Conservation (phyloP, 73 alveolate species). For the Urostyla sp. region DNA sequence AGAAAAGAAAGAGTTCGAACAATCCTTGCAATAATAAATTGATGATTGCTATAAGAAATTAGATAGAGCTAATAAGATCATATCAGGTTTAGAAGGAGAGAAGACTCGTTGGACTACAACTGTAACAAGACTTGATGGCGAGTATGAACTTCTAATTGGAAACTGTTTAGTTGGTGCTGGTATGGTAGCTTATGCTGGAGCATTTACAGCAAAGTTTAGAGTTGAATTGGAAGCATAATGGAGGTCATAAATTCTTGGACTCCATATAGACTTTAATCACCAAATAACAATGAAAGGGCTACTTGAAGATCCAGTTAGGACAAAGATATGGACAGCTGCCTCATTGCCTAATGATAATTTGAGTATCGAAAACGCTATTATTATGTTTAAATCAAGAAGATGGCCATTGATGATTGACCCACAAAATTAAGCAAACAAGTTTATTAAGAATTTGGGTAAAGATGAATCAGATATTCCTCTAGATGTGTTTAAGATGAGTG, state of each 20-base stretch:
- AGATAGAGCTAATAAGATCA: conserved; percentile 97
- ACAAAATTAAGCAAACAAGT: conserved; percentile 98
- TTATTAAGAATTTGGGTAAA: conserved; percentile 98
- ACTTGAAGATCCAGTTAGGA: conserved; percentile 96
- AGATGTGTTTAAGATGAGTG: conserved; percentile 89
- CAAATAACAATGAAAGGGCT: conserved; percentile 90
- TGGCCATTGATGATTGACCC: conserved; percentile 99
- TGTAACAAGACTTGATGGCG: conserved; percentile 85
- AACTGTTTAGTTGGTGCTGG: conserved; percentile 99
- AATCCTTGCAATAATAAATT: conserved; percentile 73
- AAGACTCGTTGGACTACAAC: conserved; percentile 98
- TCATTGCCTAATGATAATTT: conserved; percentile 95
- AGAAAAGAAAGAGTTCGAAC: conserved; percentile 57
- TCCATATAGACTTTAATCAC: conserved; percentile 85
- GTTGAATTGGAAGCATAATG: conserved; percentile 91
- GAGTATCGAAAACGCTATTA: conserved; percentile 97
- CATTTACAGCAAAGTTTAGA: conserved; percentile 98
- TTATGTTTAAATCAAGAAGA: conserved; percentile 90
- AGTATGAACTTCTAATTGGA: conserved; percentile 94
- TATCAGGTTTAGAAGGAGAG: conserved; percentile 97
- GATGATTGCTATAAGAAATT: conserved; percentile 90
- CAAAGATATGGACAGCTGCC: conserved; percentile 93
- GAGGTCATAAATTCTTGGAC: conserved; percentile 86
- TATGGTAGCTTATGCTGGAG: conserved; percentile 99
- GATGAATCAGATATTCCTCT: conserved; percentile 94